Evolutionary conservation across 257 asterid genomes (phyloP).

Genomic region (Coffea eugenioides): DNA sequence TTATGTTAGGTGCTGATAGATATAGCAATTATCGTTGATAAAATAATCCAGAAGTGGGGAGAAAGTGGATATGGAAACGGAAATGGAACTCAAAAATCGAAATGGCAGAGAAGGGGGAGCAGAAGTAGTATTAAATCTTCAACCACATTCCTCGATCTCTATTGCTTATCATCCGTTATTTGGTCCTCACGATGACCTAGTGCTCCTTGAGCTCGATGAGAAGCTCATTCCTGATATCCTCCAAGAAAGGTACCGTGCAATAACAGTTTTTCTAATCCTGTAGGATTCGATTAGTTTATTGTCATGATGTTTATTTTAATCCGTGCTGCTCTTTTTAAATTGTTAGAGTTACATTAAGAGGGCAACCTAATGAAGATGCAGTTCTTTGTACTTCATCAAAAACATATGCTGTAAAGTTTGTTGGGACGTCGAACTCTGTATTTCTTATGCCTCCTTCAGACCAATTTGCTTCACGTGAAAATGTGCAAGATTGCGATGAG

Average conservation of each 20-base stretch:
- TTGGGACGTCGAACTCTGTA: slow-evolving; percentile 87
- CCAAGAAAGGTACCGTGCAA: slow-evolving; percentile 49
- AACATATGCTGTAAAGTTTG: slow-evolving; percentile 86
- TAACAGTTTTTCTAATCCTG: too few relatives aligned
- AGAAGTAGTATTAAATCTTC: slow-evolving; percentile 61
- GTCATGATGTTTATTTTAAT: too few relatives aligned
- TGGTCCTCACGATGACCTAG: slow-evolving; percentile 69
- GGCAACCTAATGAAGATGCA: slow-evolving; percentile 88
- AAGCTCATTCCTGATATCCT: slow-evolving; percentile 72
- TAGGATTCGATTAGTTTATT: too few relatives aligned
- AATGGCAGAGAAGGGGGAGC: slow-evolving; percentile 54
- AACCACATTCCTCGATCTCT: slow-evolving; percentile 59
- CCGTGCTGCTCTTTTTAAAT: slow-evolving; percentile 2
- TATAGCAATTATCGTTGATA: not conserved
- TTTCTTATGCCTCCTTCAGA: slow-evolving; percentile 76
- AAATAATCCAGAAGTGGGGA: not conserved
- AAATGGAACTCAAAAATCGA: slow-evolving; percentile 28
- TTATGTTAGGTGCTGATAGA: not conserved
- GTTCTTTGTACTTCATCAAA: slow-evolving; percentile 83
- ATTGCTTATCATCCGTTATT: slow-evolving; percentile 64
- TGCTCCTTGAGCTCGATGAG: slow-evolving; percentile 90
- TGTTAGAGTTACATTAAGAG: slow-evolving; percentile 80
- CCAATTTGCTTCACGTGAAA: slow-evolving; percentile 22
- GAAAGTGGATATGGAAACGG: slow-evolving; percentile 27
- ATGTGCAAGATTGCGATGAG: slow-evolving; percentile 23